phyloP scores from a whole-genome alignment of 805 yeast genomes.

The Kodamaea fukazawae region DNA sequence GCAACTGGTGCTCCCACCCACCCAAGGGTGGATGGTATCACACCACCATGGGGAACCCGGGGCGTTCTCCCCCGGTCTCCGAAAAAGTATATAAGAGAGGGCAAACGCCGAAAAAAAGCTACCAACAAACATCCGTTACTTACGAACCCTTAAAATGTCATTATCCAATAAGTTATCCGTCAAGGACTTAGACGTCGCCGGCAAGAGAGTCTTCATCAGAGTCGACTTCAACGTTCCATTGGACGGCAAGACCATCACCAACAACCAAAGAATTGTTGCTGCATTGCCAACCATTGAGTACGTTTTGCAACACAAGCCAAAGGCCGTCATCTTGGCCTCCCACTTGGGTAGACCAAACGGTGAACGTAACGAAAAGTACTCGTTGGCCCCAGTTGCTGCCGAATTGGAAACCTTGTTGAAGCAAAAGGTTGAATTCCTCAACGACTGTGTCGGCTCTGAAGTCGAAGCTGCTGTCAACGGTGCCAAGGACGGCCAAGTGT shows the following conservation, averaged over 20 bases:
- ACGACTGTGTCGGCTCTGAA: constrained; percentile 90
- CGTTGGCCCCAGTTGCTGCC: constrained; percentile 87
- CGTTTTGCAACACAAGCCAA: constrained; percentile 88
- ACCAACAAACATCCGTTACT: too few relatives aligned
- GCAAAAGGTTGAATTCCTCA: constrained; percentile 70
- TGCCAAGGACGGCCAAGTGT: constrained; percentile 76
- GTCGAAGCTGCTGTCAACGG: constrained; percentile 76
- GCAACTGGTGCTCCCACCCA: too few relatives aligned
- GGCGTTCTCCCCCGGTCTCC: too few relatives aligned
- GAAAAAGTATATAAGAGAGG: too few relatives aligned
- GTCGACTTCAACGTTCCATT: constrained; percentile 95
- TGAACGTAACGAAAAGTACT: constrained; percentile 78
- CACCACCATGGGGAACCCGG: too few relatives aligned
- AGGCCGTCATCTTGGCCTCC: constrained; percentile 88
- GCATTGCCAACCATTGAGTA: constrained; percentile 98
- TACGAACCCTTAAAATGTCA: constrained; percentile 57
- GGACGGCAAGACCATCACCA: constrained; percentile 95
- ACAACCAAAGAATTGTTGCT: constrained; percentile 99
- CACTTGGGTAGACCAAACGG: constrained; percentile 99
- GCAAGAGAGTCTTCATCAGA: constrained; percentile 97
- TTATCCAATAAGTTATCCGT: constrained; percentile 91
- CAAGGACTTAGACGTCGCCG: constrained; percentile 80
- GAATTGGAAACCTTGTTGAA: constrained; percentile 81
- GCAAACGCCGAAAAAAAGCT: too few relatives aligned
- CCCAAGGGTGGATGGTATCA: too few relatives aligned